A percentile compares a stretch with the other conserved stretches of the same genome.
phyloP scores from a whole-genome alignment of 2,329 filamentous ascomycete genomes.

The Sporothrix protearum region DNA sequence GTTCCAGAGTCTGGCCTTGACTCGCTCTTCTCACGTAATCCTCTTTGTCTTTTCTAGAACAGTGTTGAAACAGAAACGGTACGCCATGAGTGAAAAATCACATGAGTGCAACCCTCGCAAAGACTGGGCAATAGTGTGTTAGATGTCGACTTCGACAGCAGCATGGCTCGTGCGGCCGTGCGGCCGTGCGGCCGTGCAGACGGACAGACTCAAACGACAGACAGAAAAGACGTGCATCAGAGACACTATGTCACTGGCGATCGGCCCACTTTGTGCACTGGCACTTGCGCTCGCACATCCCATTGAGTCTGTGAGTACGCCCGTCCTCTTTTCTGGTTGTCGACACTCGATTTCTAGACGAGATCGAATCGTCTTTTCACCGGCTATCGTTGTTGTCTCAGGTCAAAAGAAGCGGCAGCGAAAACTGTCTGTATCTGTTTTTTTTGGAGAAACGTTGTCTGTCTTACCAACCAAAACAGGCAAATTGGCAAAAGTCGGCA shows the following conservation, averaged over 20 bases:
- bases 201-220: neutral
- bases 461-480: constrained; percentile 8
- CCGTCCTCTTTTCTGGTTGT: neutral
- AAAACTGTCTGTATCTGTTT: neutral
- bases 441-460: neutral
- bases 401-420: neutral
- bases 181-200: neutral
- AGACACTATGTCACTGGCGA: neutral
- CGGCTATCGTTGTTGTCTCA: no score
- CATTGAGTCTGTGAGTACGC: neutral
- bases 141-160: neutral
- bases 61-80: constrained; percentile 10
- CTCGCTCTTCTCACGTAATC: neutral
- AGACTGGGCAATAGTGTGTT: neutral
- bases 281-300: neutral
- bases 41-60: constrained; percentile 12
- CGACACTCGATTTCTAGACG: neutral
- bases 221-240: neutral
- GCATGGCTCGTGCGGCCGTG: neutral
- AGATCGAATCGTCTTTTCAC: neutral
- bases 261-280: neutral
- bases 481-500: neutral
- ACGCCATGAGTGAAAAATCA: no score
- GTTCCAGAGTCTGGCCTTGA: neutral
- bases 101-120: neutral